Base-by-base conservation (phyloP, 768 basidiomycete genomes). In the Macrolepiota albuminosa region DNA sequence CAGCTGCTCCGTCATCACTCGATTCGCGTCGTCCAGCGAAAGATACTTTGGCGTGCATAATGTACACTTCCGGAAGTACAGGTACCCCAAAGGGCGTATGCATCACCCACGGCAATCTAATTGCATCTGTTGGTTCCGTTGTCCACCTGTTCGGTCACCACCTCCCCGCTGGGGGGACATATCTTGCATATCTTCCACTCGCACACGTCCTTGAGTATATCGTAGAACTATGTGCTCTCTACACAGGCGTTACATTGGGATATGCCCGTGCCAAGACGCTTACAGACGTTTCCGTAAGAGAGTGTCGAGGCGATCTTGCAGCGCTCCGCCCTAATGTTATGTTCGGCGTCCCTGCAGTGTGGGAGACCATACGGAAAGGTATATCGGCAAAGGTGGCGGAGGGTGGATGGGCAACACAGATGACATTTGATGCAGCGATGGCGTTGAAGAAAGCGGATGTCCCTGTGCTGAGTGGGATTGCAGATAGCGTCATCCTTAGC, bases 291-390 rank as follows among this genome's bases (percentile, higher is more conserved):
- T 93, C 88, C n/a, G 93, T 96, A 26, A 85, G 94, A 51, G 87
- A 91, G 37, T 83, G 81, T 70, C 82, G 87, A 59, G 96, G 96
- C 50, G 96, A 98, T 69, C 85, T 99, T 67, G 78, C 79, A 54
- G 81, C 86, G 13, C 89, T 97, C 78, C 75, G 79, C 48, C 96
- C 96, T 7, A 81, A 86, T 26, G 86, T 97, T 73, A 88, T 98
- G 83, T 84, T 93, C 54, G 96, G 94, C 54, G 96, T 98, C 1
- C 96, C 96, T 3, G 92, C 95, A 2, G 91, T 98, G 0, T 99
- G 94, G 94, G 96, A 99, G 75, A 88, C 85, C 58, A 98, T 98
- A 64, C 86, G 95, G 59, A 99, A 99, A 77, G 94, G 95, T 37
- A 95, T 99, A 69, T 67, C 93, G 8, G 70, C 79, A 61, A 93